Base-by-base conservation (phyloP, 768 basidiomycete species). In the Pleurotus tuber-regium region DNA sequence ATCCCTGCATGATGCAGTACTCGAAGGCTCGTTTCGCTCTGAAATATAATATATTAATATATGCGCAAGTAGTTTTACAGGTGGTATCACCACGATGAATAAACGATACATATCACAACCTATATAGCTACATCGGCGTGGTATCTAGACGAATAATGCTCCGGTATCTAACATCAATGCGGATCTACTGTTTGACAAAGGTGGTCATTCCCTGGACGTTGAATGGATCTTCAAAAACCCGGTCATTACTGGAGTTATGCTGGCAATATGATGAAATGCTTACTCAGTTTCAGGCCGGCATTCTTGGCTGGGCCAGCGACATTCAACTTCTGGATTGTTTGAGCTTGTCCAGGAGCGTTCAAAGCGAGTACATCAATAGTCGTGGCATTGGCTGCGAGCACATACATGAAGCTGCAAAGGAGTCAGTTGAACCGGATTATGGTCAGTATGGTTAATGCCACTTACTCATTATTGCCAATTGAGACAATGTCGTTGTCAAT, bases 401-500 rank as follows among this genome's bases (percentile, higher is more conserved):
- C 61, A 59, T 72, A 73, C 51, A 75, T 59, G 64, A 73, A 75
- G 60, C 74, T 75, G 35, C n/a, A n/a, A 50, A 8, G 38, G 35
- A 23, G 12, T 28, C 26, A n/a, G 36, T 38, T 16, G 14, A 25
- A 43, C 3, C 6, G 2, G 40, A 23, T 19, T n/a, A 36, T 6
- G 30, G 21, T 8, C 35, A 5, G 50, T 2, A 33, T 11, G 29
- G 19, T 7, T 16, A 8, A 14, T 14, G 11, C 19, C 36, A 33
- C 47, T 30, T 39, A 48, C 73, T 75, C 72, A 18, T 70, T 70
- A 3, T 57, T 54, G 10, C 65, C 66, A 33, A 77, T 62, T 2
- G 67, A 59, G 6, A 68, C 74, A 21, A 75, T 59, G 36, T 70
- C 72, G 39, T 68, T 70, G 60, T 76, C 75, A 31, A 74, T 70